A percentile compares a stretch with the other conserved stretches of the same genome.
These are phyloP conservation scores for Hanseniaspora lachancei DNA, from an alignment of 805 yeast species.

Conservation along the genomic window DNA sequence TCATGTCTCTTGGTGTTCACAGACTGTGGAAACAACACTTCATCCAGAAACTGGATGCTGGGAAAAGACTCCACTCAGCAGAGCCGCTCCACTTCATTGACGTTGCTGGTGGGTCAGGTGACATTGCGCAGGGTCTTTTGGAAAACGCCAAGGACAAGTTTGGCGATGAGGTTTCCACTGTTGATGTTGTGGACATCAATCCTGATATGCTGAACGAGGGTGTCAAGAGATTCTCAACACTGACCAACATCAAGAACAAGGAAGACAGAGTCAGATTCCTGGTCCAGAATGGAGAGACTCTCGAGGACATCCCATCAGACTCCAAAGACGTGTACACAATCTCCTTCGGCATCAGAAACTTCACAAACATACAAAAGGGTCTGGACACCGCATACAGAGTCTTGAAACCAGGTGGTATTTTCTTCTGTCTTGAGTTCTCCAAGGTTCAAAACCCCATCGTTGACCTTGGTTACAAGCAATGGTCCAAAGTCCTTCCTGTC, in stretches of 20 bases:
- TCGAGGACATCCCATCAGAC: constrained; percentile 71
- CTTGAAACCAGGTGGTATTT: constrained; percentile 92
- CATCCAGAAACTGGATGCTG: constrained; percentile 79
- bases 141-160: constrained; percentile 76
- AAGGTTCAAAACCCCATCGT: constrained; percentile 72
- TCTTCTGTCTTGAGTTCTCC: constrained; percentile 90
- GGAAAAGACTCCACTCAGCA: constrained; percentile 68
- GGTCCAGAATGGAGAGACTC: constrained; percentile 84
- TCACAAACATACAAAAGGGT: constrained; percentile 89
- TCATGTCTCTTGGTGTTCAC: constrained; percentile 91
- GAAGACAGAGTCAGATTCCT: constrained; percentile 56
- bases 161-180: constrained; percentile 60
- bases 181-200: constrained; percentile 90
- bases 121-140: constrained; percentile 86
- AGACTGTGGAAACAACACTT: constrained; percentile 90
- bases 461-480: constrained; percentile 68
- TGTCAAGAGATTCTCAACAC: constrained; percentile 44
- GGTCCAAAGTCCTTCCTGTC: constrained; percentile 77
- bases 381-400: constrained; percentile 90
- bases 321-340: constrained; percentile 93
- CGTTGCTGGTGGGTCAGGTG: constrained; percentile 99
- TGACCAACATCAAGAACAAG: constrained; percentile 43
- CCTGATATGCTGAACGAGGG: constrained; percentile 95
- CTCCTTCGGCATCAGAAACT: constrained; percentile 94
- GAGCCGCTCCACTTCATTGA: constrained; percentile 79